These are phyloP conservation scores for Clarireedia sp. DNA, from an alignment of 2,329 filamentous ascomycete species.

Conservation along the genomic window DNA sequence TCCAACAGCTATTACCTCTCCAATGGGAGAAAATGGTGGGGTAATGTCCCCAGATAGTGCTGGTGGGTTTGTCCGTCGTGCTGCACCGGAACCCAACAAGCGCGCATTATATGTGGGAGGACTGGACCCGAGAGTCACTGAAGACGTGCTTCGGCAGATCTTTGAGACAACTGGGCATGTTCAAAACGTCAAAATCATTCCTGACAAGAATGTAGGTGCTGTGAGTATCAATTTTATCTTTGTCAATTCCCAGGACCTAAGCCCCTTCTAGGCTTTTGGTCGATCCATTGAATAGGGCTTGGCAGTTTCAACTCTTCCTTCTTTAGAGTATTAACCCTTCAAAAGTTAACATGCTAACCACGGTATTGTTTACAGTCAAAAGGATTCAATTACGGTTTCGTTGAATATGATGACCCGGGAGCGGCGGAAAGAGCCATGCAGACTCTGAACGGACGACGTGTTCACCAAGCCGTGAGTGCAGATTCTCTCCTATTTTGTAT, in stretches of 20 bases:
- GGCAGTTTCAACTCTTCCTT: constrained; percentile 13
- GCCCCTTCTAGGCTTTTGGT: constrained; percentile 7
- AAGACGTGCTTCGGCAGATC: constrained; percentile 93
- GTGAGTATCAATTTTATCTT: constrained; percentile 30
- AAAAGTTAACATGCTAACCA: constrained; percentile 24
- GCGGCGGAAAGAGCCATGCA: constrained; percentile 96
- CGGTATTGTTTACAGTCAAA: constrained; percentile 58
- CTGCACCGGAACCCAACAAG: constrained; percentile 97
- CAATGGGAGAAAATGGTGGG: constrained; percentile 58
- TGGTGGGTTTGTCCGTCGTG: constrained; percentile 75
- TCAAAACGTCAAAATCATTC: constrained; percentile 98
- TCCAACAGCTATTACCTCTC: constrained; percentile 84
- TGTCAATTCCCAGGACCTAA: constrained; percentile 21
- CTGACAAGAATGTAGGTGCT: constrained; percentile 91
- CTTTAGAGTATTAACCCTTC: constrained; percentile 11
- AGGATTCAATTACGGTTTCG: constrained; percentile 97
- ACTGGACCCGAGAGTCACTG: constrained; percentile 87
- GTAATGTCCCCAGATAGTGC: constrained; percentile 82
- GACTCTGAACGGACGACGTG: constrained; percentile 87
- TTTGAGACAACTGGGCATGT: constrained; percentile 99
- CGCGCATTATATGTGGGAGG: constrained; percentile 93
- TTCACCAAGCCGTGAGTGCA: constrained; percentile 79
- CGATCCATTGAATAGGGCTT: constrained; percentile 21
- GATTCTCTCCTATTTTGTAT: neutral
- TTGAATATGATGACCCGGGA: constrained; percentile 96